Conservation (phyloP, 208 protist genomes). For the Wallacemonas collosoma region DNA sequence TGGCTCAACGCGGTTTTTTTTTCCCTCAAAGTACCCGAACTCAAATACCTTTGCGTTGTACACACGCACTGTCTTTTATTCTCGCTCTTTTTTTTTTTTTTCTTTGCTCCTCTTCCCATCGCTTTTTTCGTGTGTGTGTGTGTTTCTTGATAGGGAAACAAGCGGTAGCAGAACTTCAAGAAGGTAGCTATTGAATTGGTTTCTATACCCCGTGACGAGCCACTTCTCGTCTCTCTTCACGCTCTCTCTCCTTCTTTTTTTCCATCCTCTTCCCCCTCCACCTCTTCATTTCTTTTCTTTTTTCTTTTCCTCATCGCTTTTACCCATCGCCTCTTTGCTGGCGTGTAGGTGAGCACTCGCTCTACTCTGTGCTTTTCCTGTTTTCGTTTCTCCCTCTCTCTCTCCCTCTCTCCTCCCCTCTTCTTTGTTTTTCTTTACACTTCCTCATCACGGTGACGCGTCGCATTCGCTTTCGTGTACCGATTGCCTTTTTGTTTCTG, state of each 20-base stretch:
- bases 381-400: conserved; percentile 2
- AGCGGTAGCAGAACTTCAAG: neutral
- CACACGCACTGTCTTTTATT: neutral
- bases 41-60: neutral
- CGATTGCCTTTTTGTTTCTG: neutral
- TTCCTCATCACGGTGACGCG: neutral
- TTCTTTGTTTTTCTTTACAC: neutral
- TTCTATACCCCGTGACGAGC: neutral
- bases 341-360: conserved; percentile 16
- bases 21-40: too few species aligned
- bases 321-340: neutral
- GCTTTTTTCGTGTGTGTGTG: conserved; percentile 14
- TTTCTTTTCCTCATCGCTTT: neutral
- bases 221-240: neutral
- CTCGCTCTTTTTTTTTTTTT: neutral
- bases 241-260: neutral
- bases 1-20: too few species aligned
- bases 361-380: neutral
- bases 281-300: conserved; percentile 15
- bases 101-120: conserved; percentile 11
- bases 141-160: neutral
- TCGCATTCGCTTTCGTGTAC: neutral
- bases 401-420: neutral
- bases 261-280: neutral
- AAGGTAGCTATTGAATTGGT: neutral